Evolutionary conservation across 257 asterid genomes (phyloP).

Genomic region (Cordia subcordata): DNA sequence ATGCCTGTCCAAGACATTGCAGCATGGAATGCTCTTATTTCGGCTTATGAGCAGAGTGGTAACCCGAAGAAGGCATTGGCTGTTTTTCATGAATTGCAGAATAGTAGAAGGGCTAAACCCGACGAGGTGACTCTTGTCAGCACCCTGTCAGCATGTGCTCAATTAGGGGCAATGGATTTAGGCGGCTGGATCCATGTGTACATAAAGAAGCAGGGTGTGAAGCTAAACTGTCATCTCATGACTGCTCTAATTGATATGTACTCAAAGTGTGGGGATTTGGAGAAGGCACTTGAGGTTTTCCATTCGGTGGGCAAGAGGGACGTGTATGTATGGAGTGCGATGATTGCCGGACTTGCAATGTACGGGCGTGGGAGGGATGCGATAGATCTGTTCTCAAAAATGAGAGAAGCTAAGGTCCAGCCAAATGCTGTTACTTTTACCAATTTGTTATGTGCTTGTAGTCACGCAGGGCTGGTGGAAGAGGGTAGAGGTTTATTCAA

Average conservation of each 20-base stretch:
- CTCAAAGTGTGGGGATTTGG: conserved; percentile 71
- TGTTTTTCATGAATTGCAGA: conserved; percentile 58
- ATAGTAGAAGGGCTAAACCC: conserved; percentile 47
- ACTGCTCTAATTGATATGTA: conserved; percentile 77
- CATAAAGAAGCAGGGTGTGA: conserved; percentile 49
- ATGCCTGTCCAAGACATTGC: conserved; percentile 58
- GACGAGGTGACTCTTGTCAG: conserved; percentile 72
- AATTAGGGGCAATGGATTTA: conserved; percentile 59
- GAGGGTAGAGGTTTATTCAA: conserved; percentile 47
- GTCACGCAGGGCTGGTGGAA: conserved; percentile 73
- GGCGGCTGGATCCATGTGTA: conserved; percentile 79
- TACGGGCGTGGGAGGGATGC: conserved; percentile 73
- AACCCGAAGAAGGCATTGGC: conserved; percentile 63
- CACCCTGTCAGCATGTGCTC: conserved; percentile 75
- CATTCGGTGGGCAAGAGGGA: conserved; percentile 43
- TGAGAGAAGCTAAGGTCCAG: conserved; percentile 53
- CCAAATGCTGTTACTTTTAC: conserved; percentile 69
- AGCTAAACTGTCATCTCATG: conserved; percentile 50
- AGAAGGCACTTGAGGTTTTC: conserved; percentile 69
- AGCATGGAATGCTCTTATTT: conserved; percentile 78
- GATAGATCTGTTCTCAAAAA: conserved; percentile 46
- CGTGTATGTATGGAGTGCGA: conserved; percentile 73
- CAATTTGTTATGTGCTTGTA: conserved; percentile 66
- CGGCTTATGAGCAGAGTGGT: conserved; percentile 67
- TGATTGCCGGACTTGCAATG: conserved; percentile 80